Percentiles rank a stretch among this genome's conserved stretches.
These are phyloP conservation scores for Penicillium bialowiezense DNA, from an alignment of 495 filamentous ascomycete species.

Conservation along the genomic window DNA sequence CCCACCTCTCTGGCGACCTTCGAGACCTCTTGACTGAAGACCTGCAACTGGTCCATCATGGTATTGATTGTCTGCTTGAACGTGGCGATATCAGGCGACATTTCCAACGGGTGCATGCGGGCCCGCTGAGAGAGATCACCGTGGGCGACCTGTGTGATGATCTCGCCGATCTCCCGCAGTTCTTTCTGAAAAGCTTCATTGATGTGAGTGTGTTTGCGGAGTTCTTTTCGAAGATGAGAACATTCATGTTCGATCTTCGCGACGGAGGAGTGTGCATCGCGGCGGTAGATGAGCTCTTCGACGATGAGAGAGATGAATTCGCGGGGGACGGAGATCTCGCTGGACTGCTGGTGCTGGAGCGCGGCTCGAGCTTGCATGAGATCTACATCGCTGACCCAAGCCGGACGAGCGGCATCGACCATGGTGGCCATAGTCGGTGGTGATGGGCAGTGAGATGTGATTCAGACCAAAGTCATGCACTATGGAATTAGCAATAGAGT, in stretches of 20 bases:
- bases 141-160: slow-evolving; percentile 83
- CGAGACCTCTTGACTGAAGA: slow-evolving; percentile 90
- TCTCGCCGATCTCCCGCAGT: slow-evolving; percentile 85
- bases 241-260: slow-evolving; percentile 49
- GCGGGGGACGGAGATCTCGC: slow-evolving; percentile 60
- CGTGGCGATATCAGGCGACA: slow-evolving; percentile 89
- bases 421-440: slow-evolving; percentile 14
- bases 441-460: background rate
- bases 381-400: slow-evolving; percentile 56
- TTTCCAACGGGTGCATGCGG: slow-evolving; percentile 81
- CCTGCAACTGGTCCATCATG: slow-evolving; percentile 94
- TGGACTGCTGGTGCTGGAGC: slow-evolving; percentile 63
- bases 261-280: slow-evolving; percentile 20
- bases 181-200: slow-evolving; percentile 95
- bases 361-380: slow-evolving; percentile 61
- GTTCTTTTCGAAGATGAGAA: slow-evolving; percentile 67
- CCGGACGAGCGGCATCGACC: slow-evolving; percentile 16
- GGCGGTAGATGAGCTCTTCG: slow-evolving; percentile 42
- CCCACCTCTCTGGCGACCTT: slow-evolving; percentile 87
- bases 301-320: slow-evolving; percentile 54
- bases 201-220: slow-evolving; percentile 86
- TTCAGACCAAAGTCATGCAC: background rate
- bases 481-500: background rate
- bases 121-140: slow-evolving; percentile 92
- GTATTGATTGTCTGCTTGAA: slow-evolving; percentile 90